phyloP scores from a whole-genome alignment of 1,284 basidiomycete genomes.

The Cryptococcus wingfieldii region DNA sequence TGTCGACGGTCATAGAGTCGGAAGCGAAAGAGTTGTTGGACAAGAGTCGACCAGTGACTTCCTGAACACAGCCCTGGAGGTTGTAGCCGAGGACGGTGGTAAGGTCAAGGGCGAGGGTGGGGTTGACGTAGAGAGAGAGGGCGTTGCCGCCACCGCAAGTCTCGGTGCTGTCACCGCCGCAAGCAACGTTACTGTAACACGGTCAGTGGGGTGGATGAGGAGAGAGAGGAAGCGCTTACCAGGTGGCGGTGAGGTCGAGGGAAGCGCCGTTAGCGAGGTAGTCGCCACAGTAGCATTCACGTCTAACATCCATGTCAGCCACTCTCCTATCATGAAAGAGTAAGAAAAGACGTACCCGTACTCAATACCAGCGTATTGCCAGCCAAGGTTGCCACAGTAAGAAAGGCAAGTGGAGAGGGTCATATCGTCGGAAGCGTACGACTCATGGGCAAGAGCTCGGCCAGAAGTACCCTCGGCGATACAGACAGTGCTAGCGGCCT shows the following conservation, averaged over 20 bases:
- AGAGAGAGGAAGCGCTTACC: neutral
- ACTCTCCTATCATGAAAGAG: neutral
- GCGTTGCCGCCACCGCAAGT: conserved; percentile 13
- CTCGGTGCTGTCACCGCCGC: conserved; percentile 7
- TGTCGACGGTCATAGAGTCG: conserved; percentile 24
- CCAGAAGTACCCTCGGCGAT: conserved; percentile 18
- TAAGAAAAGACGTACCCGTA: conserved; percentile 3
- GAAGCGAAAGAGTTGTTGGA: conserved; percentile 12
- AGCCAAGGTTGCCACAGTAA: conserved; percentile 22
- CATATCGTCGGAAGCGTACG: conserved; percentile 15
- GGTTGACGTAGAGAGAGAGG: conserved; percentile 16
- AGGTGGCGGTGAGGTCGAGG: conserved; percentile 3
- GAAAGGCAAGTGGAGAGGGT: conserved; percentile 26
- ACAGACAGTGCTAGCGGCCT: conserved; percentile 15
- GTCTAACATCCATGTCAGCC: neutral
- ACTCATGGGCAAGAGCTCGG: conserved; percentile 22
- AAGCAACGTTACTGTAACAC: conserved; percentile 4
- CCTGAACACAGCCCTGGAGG: conserved; percentile 16
- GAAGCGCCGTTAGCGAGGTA: conserved; percentile 15
- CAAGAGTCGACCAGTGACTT: conserved; percentile 22
- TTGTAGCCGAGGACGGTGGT: conserved; percentile 5
- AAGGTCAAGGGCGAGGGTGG: conserved; percentile 6
- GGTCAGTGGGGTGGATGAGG: no score
- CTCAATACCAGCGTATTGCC: conserved; percentile 18
- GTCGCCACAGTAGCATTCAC: conserved; percentile 23